These are phyloP conservation scores for Boletus sp. DNA, from an alignment of 768 basidiomycete genomes.

Conservation along the genomic window DNA sequence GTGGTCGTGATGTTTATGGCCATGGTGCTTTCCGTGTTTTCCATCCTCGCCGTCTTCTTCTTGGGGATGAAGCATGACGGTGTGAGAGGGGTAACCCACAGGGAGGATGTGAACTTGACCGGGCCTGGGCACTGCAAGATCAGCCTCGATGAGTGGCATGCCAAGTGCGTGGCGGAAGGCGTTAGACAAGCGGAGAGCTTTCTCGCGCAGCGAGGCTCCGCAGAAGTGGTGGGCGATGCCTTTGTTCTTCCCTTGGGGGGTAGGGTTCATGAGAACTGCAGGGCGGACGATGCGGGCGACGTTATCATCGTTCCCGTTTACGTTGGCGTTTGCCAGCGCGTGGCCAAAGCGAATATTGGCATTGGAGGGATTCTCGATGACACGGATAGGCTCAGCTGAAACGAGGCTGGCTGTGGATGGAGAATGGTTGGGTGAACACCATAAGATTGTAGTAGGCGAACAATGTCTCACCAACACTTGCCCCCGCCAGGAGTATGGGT, in stretches of 20 bases:
- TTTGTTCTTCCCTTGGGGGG: slow-evolving; percentile 9
- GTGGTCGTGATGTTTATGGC: not conserved
- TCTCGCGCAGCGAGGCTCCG: slow-evolving; percentile 41
- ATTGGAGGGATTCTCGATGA: slow-evolving; percentile 37
- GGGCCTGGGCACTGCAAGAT: slow-evolving; percentile 4
- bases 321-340: slow-evolving; percentile 33
- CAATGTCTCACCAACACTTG: slow-evolving; percentile 29
- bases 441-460: not conserved
- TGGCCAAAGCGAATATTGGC: slow-evolving; percentile 41
- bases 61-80: not conserved
- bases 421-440: not conserved
- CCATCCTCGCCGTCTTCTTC: slow-evolving; percentile 6
- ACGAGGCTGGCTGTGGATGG: slow-evolving; percentile 34
- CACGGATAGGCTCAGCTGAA: slow-evolving; percentile 49
- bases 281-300: slow-evolving; percentile 22
- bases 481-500: slow-evolving; percentile 38
- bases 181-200: slow-evolving; percentile 53
- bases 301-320: slow-evolving; percentile 28
- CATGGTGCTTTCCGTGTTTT: slow-evolving; percentile 12
- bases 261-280: slow-evolving; percentile 4
- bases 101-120: slow-evolving; percentile 32
- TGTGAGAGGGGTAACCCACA: slow-evolving; percentile 10
- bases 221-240: slow-evolving; percentile 28
- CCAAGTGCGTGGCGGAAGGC: slow-evolving; percentile 56
- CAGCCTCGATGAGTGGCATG: slow-evolving; percentile 43